Percentiles rank a stretch among this genome's conserved stretches.
Evolutionary conservation across 2,329 filamentous ascomycete species (phyloP).

Genomic region (Zasmidium citrigriseum): DNA sequence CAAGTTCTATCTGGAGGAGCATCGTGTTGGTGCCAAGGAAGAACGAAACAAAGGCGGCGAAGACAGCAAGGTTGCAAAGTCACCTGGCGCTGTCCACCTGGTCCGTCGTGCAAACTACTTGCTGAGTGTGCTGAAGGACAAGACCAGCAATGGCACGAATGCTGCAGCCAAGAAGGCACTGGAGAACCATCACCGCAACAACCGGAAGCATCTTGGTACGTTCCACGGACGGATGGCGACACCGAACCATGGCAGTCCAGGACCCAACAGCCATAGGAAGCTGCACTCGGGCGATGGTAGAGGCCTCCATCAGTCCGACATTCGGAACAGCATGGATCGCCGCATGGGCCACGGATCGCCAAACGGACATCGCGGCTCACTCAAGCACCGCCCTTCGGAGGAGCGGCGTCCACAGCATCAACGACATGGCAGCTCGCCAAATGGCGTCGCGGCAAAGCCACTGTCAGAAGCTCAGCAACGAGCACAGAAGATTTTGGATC

Average conservation of each 20-base stretch:
- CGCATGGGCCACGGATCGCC: conserved; percentile 44
- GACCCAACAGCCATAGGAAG: conserved; percentile 48
- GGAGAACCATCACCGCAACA: conserved; percentile 93
- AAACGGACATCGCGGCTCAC: conserved; percentile 42
- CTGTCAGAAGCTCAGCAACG: conserved; percentile 52
- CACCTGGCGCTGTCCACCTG: conserved; percentile 94
- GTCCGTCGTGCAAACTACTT: conserved; percentile 94
- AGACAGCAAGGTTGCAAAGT: conserved; percentile 73
- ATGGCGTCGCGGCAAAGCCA: conserved; percentile 37
- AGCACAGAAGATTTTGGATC: conserved; percentile 56
- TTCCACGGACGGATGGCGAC: conserved; percentile 55
- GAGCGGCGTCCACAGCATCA: conserved; percentile 44
- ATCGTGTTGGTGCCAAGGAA: conserved; percentile 96
- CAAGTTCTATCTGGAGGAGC: conserved; percentile 95
- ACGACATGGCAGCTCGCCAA: conserved; percentile 40
- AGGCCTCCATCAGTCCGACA: conserved; percentile 32
- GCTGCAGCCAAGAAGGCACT: conserved; percentile 74
- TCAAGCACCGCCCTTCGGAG: conserved; percentile 58
- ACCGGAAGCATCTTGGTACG: conserved; percentile 72
- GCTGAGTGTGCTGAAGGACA: conserved; percentile 89
- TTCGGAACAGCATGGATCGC: conserved; percentile 40
- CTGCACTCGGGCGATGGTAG: conserved; percentile 31
- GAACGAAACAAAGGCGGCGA: conserved; percentile 75
- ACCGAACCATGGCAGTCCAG: conserved; percentile 68
- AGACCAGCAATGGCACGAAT: conserved; percentile 66